A percentile compares a stretch with the other conserved stretches of the same genome.
Conservation (phyloP, 2,329 filamentous ascomycete genomes). For the Fusarium tjaetaba region DNA sequence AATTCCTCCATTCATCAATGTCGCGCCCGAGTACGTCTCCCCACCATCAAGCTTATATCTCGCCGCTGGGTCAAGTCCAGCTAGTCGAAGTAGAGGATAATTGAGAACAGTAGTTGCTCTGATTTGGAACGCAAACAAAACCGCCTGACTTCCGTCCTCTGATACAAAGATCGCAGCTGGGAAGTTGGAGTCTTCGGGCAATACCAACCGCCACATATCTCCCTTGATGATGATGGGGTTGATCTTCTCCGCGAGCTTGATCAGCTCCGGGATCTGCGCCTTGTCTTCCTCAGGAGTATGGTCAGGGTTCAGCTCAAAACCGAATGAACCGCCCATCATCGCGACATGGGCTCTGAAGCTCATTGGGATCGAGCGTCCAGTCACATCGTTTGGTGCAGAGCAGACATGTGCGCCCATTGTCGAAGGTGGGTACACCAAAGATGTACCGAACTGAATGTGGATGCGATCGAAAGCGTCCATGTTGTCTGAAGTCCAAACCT, state of each 20-base stretch:
- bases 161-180: slow-evolving; percentile 70
- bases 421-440: slow-evolving; percentile 69
- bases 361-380: slow-evolving; percentile 64
- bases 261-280: slow-evolving; percentile 62
- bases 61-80: slow-evolving; percentile 65
- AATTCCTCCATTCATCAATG: slow-evolving; percentile 70
- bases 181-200: slow-evolving; percentile 69
- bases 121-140: slow-evolving; percentile 71
- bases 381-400: slow-evolving; percentile 67
- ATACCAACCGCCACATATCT: slow-evolving; percentile 66
- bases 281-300: slow-evolving; percentile 62
- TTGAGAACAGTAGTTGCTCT: slow-evolving; percentile 60
- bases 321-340: slow-evolving; percentile 75
- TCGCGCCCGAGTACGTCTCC: slow-evolving; percentile 64
- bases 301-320: slow-evolving; percentile 69
- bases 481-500: slow-evolving; percentile 73
- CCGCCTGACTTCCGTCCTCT: slow-evolving; percentile 58
- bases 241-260: slow-evolving; percentile 63
- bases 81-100: slow-evolving; percentile 62
- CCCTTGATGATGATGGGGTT: slow-evolving; percentile 69
- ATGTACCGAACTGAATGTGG: slow-evolving; percentile 71
- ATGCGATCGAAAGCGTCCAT: slow-evolving; percentile 71
- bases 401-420: slow-evolving; percentile 74
- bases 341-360: slow-evolving; percentile 72
- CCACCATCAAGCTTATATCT: slow-evolving; percentile 64